Base-by-base conservation (phyloP, 2,329 filamentous ascomycete genomes). In the Aureobasidium sp. region DNA sequence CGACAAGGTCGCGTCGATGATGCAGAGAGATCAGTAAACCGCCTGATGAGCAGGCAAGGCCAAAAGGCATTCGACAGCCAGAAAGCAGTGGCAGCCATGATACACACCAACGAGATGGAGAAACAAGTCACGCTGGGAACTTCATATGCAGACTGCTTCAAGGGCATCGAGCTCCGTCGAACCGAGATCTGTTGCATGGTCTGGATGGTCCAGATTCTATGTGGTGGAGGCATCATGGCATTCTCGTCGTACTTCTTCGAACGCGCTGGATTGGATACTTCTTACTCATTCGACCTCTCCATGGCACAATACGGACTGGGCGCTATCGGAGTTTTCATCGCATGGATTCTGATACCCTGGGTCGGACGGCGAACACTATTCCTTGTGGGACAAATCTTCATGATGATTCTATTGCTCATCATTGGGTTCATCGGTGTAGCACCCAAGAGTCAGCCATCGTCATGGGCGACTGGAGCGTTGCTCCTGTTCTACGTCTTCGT, bases 111-210 rank as follows among this genome's bases (percentile, higher is more conserved):
- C 63, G 75, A 79, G 60, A 72, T 84, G 1, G 84, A 87, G 69
- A 75, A 79, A 62, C 77, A 81, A 57, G 70, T 76, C 64, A 76
- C 80, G 62, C 72, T 76, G 2, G 78, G 79, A 2, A 75, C 76
- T 0, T 73, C 67, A 0, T 84, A 83, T 67, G 65, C 65, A 15
- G 80, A 84, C 68, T 81, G 80, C 68, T 84, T 85, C 74, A 76
- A 73, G 39, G 79, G 80, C 6, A 67, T 77, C 34, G 79, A 85
- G 66, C 72, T 80, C 63, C 74, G 77, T 1, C 73, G 77, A 2
- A 78, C 76, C 3, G 76, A 78, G 63, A 76, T 78, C 27, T 71
- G 71, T 15, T 75, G 69, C 65, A 67, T 72, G 37, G 68, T 68
- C 24, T 78, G 72, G 72, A 64, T 70, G 3, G 69, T 70, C 3